Base-by-base conservation (phyloP, 371 early-diverging fungal species). In the Mucor piriformis region DNA sequence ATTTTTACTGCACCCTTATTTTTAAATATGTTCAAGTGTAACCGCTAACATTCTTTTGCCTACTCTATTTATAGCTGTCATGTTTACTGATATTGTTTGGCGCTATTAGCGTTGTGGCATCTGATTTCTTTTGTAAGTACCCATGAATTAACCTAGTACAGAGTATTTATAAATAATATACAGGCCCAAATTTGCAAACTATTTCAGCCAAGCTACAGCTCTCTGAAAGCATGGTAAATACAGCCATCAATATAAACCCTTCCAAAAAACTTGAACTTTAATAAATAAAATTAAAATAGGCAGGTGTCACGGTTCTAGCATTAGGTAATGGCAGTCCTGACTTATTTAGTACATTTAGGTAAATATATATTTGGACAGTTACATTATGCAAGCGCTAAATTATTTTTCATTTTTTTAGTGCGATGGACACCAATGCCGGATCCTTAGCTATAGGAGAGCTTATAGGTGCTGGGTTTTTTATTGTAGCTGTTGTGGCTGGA, bases 261-360 rank as follows among this genome's bases (percentile, higher is more conserved):
- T 32, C 21, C n/a, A 40, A 10, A 24, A 13, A 12, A 42, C 23
- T 4, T 3, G 12, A 12, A 20, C 6, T 16, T n/a, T 27, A n/a
- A 16, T 21, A 50, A 16, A 18, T 38, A 33, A 43, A 16, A 59
- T 24, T 37, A 6, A 18, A 42, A 40, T 57, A 86, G 82, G 94
- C 94, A 3, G 94, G 94, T 13, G 93, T 93, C 6, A 93, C 94
- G 0, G 81, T 93, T 61, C 63, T 93, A 33, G 94, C 94, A 0
- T 81, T 93, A 35, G 94, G 94, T 11, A 94, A 93, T 67, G 93
- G 90, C 12, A 88, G 90, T 21, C 91, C 94, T 3, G 94, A 93
- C 54, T 60, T 93, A 50, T 90, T 93, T 56, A 83, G 88, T 42
- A 92, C 91, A 0, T 89, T 91, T 52, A 81, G 77, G 81, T 76